Evolutionary conservation across 2,329 filamentous ascomycete genomes (phyloP), one percentile per base, ranked within the genome.

Genomic region (Corniculantispora saksenae): DNA sequence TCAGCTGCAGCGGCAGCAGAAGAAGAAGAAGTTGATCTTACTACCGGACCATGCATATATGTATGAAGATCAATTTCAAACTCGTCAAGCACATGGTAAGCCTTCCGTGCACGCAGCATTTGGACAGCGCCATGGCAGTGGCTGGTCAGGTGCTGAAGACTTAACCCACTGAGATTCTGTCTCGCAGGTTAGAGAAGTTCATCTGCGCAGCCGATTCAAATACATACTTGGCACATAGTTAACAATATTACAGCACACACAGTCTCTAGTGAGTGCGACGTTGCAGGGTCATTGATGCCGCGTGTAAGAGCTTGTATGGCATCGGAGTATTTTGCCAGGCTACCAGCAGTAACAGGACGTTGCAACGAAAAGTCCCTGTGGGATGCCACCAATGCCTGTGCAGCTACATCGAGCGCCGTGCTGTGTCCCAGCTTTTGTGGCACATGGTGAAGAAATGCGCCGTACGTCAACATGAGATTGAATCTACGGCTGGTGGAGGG

Each of bases 391-490:
- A 63, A 21, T 3, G 61, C 61, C 29, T 50, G 27, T 17, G 43
- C 61, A 38, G 61, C 61, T 27, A 56, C 61, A 19, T 63, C 61
- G 9, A 63, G 61, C 19, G 61, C 61, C 17, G n/a, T 23, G 19
- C 48, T 63, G 4, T 27, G 55, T 1, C 61, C 61, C 5, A 63
- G 51, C n/a, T 51, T 25, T 10, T 50, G 43, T 12, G 61, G 51
- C 17, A 63, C 40, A 0, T 21, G 38, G 6, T 29, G 43, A 19
- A 63, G 51, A 27, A 63, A 63, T 2, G 25, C 43, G 53, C 53
- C 61, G 53, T 63, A 63, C 15, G 61, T 63, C 61, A n/a, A 57
- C 29, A 29, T 43, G 12, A 63, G 43, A 13, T 63, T 63, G 61
- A 50, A 63, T 50, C 53, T 63, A 63, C 61, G 21, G 29, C 29